These are phyloP conservation scores for Eimeria nieschulzi DNA, from an alignment of 169 alveolate genomes.

Conservation along the genomic window DNA sequence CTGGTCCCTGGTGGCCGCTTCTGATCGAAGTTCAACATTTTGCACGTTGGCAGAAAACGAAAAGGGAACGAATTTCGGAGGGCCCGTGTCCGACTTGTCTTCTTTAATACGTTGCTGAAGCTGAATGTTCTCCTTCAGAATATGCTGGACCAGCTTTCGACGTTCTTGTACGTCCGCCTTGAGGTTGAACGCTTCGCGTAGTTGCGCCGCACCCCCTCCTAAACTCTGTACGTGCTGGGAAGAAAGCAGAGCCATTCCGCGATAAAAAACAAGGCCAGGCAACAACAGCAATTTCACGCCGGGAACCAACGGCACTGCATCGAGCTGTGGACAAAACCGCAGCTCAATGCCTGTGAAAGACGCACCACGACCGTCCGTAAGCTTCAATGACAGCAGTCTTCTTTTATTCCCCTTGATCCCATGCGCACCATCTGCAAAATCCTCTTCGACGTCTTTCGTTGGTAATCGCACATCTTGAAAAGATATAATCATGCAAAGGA, in stretches of 20 bases:
- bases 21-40: constrained; percentile 39
- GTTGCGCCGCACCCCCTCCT: constrained; percentile 60
- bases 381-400: constrained; percentile 57
- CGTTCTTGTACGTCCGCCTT: constrained; percentile 52
- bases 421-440: constrained; percentile 48
- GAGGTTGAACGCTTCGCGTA: constrained; percentile 57
- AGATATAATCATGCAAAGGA: constrained; percentile 69
- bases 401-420: constrained; percentile 59
- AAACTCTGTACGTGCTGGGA: constrained; percentile 36
- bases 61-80: constrained; percentile 71
- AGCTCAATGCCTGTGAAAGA: constrained; percentile 70
- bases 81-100: constrained; percentile 61
- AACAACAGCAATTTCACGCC: constrained; percentile 66
- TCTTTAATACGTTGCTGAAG: constrained; percentile 49
- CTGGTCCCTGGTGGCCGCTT: background rate
- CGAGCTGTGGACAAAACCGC: constrained; percentile 67
- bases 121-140: constrained; percentile 51
- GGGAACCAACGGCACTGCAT: constrained; percentile 56
- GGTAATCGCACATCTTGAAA: constrained; percentile 70
- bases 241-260: constrained; percentile 50
- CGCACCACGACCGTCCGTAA: constrained; percentile 71
- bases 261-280: constrained; percentile 34
- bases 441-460: constrained; percentile 66
- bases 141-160: constrained; percentile 60
- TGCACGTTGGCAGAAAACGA: constrained; percentile 67